A percentile compares a stretch with the other conserved stretches of the same genome.
Evolutionary conservation across 352 stramenopile genomes (phyloP).

Genomic region (Phytopythium chamaehyphon): DNA sequence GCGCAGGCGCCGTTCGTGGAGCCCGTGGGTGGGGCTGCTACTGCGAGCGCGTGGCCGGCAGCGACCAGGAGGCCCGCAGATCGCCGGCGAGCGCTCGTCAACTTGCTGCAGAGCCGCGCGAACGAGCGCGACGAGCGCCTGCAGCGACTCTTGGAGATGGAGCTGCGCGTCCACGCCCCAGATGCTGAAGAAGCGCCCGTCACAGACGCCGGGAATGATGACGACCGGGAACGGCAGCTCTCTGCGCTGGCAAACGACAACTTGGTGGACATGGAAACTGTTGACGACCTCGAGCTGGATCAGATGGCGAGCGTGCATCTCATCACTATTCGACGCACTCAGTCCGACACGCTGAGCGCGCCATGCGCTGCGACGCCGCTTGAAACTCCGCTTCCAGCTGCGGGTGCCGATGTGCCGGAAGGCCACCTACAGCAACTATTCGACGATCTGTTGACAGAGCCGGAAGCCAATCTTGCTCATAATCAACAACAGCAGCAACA

Average conservation of each 20-base stretch:
- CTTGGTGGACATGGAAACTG: not conserved
- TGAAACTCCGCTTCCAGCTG: not conserved
- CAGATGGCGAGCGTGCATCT: slow-evolving; percentile 21
- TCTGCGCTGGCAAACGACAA: not conserved
- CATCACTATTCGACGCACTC: slow-evolving; percentile 12
- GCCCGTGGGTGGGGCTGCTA: not conserved
- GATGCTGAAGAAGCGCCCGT: not conserved
- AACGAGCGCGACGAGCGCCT: slow-evolving; percentile 5
- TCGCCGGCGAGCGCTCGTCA: slow-evolving; percentile 1
- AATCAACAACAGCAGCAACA: not conserved
- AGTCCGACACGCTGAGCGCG: not conserved
- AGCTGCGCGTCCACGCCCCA: slow-evolving; percentile 1
- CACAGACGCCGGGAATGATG: not conserved
- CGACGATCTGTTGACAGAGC: not conserved
- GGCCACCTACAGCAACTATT: not conserved
- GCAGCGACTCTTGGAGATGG: slow-evolving; percentile 6
- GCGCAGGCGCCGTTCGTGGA: slow-evolving; percentile 15
- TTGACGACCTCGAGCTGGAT: not conserved
- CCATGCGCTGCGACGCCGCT: not conserved
- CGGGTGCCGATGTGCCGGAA: slow-evolving; percentile 7
- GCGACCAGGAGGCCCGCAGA: not conserved
- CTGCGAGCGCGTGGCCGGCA: not conserved
- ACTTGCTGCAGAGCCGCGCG: slow-evolving; percentile 1
- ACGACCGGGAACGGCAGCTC: not conserved
- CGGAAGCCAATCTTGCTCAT: too few species aligned